Percentiles rank a stretch among this genome's conserved stretches.
phyloP scores from a whole-genome alignment of 441 rosid genomes.

The Sinapis alba region DNA sequence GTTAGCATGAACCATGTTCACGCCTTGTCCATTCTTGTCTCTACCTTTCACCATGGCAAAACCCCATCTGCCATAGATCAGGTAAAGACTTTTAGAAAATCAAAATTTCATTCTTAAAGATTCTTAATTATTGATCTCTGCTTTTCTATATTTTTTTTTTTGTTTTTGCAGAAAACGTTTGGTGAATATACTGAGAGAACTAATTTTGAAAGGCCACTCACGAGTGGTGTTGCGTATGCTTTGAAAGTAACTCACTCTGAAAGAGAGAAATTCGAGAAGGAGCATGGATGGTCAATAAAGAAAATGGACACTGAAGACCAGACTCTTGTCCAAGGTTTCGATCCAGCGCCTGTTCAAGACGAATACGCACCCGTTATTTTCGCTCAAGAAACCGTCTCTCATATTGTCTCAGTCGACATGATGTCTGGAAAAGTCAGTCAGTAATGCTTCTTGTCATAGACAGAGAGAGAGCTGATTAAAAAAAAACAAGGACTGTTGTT shows the following conservation, averaged over 20 bases:
- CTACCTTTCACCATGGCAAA: constrained; percentile 98
- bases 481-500: constrained; percentile 10
- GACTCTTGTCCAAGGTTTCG: constrained; percentile 84
- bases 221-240: constrained; percentile 99
- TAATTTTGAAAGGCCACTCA: constrained; percentile 95
- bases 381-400: constrained; percentile 97
- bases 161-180: constrained; percentile 71
- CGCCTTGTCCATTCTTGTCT: constrained; percentile 93
- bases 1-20: constrained; percentile 98
- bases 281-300: constrained; percentile 81
- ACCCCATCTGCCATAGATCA: constrained; percentile 94
- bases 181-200: constrained; percentile 95
- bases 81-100: constrained; percentile 46
- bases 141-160: background rate
- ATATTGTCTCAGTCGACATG: constrained; percentile 95
- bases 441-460: background rate
- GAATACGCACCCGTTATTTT: constrained; percentile 98
- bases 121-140: background rate
- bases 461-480: background rate
- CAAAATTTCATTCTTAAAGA: background rate
- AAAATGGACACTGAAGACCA: constrained; percentile 94
- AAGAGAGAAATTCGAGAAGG: constrained; percentile 84
- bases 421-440: constrained; percentile 95
- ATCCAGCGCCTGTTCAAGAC: constrained; percentile 85
- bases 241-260: constrained; percentile 83